These are phyloP conservation scores for Cystofilobasidium macerans DNA, from an alignment of 768 basidiomycete genomes.

Conservation along the genomic window DNA sequence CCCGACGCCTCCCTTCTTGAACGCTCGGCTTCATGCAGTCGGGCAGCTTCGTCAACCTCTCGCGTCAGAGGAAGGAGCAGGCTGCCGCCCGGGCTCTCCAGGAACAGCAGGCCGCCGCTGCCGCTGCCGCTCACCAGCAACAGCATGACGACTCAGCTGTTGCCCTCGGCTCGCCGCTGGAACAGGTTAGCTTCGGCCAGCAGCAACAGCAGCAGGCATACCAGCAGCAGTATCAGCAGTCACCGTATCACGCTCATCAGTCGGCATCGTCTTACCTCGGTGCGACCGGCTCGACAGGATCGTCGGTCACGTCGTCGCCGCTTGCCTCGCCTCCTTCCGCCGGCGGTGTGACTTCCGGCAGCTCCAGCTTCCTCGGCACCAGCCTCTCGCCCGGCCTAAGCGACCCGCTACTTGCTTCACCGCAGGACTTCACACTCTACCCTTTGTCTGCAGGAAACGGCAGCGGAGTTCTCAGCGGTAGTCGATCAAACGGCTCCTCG, in stretches of 20 bases:
- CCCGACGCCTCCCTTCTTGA: not conserved
- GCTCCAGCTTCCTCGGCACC: not conserved
- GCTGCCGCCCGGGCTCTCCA: not conserved
- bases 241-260: not conserved
- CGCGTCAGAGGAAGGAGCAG: conserved; percentile 7
- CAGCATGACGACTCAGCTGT: too few relatives aligned
- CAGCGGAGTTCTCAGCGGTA: not conserved
- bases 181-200: not conserved
- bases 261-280: not conserved
- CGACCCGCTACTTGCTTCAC: not conserved
- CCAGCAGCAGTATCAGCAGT: not conserved
- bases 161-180: too few relatives aligned
- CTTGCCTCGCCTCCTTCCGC: not conserved
- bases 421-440: not conserved
- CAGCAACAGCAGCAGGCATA: not conserved
- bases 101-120: not conserved
- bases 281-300: not conserved
- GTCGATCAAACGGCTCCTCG: not conserved
- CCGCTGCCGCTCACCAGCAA: not conserved
- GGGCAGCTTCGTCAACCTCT: conserved; percentile 11
- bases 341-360: not conserved
- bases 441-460: not conserved
- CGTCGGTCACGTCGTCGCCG: not conserved
- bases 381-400: not conserved
- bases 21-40: not conserved